phyloP scores from a whole-genome alignment of 805 yeast species.

The Huiozyma naganishii region DNA sequence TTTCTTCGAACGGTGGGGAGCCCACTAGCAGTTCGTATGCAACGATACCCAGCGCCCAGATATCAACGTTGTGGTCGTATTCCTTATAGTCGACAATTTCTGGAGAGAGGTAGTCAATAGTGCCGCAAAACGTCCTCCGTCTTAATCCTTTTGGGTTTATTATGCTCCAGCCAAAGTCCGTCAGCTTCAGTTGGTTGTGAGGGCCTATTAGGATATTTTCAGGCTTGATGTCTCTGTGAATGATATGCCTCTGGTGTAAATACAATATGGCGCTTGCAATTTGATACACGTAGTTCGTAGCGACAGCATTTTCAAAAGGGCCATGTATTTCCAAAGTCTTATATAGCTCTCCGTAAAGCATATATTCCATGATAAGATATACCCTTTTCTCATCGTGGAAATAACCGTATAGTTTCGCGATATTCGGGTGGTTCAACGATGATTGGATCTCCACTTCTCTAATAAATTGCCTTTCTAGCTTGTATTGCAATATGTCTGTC shows the following conservation, averaged over 20 bases:
- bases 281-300: slow-evolving; percentile 73
- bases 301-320: slow-evolving; percentile 60
- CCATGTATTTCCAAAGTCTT: slow-evolving; percentile 54
- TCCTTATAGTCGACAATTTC: slow-evolving; percentile 82
- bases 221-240: slow-evolving; percentile 91
- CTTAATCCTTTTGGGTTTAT: slow-evolving; percentile 42
- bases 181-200: slow-evolving; percentile 66
- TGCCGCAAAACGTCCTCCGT: slow-evolving; percentile 85
- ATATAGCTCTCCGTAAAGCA: slow-evolving; percentile 80
- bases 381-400: slow-evolving; percentile 75
- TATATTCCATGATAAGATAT: slow-evolving; percentile 74
- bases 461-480: slow-evolving; percentile 74
- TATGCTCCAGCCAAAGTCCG: slow-evolving; percentile 97
- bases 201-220: slow-evolving; percentile 77
- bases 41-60: slow-evolving; percentile 87
- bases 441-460: slow-evolving; percentile 90
- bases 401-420: slow-evolving; percentile 73
- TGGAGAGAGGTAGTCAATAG: slow-evolving; percentile 89
- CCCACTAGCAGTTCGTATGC: slow-evolving; percentile 83
- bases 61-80: slow-evolving; percentile 71
- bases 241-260: slow-evolving; percentile 67
- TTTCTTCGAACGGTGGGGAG: slow-evolving; percentile 84
- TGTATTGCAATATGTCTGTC: slow-evolving; percentile 59
- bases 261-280: slow-evolving; percentile 71
- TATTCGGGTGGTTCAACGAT: slow-evolving; percentile 63